Base-by-base conservation (phyloP, 495 filamentous ascomycete genomes). In the Aspergillus avenaceus region DNA sequence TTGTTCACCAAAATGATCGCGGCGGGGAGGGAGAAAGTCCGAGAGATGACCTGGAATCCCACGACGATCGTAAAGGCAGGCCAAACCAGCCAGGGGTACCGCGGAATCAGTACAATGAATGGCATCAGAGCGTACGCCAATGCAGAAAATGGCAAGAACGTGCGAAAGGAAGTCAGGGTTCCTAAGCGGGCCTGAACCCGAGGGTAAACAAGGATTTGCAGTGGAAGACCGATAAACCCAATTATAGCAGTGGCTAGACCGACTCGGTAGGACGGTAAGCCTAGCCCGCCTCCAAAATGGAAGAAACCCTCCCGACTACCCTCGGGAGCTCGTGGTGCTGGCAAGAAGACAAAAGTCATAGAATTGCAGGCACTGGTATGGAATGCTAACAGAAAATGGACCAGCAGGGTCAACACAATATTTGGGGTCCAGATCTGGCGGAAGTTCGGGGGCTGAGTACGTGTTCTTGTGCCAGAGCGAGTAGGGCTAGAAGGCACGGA, bases 351-450 rank as follows among this genome's bases (percentile, higher is more conserved):
- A 42, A 85, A 87, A 38, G 85, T 85, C 56, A 91, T 74, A 40
- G 84, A 77, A 65, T 84, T 86, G 73, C 88, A 92, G 7, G 87
- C 83, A 28, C 83, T 80, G 27, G 84, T 82, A 62, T 92, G 88
- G 53, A 88, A 73, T n/a, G 83, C 80, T 13, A 91, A 71, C 8
- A 89, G 71, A 31, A 78, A 81, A 27, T 89, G 84, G 4, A 77
- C 74, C 27, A 87, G 56, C 1, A 90, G 66, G 0, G 85, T 85
- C 7, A 77, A 63, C 18, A 84, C 50, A 6, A 89, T 75, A 37
- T 84, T 83, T 13, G 67, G 69, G 0, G 84, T 85, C 69, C 80
- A 86, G 26, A 87, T 84, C 16, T 70, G 67, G 14, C 73, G 69
- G 65, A 85, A 81, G 8, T 76, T 61, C 18, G 80, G 64, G 29